phyloP scores from a whole-genome alignment of 2,329 filamentous ascomycete genomes.

The Colletotrichum incanum region DNA sequence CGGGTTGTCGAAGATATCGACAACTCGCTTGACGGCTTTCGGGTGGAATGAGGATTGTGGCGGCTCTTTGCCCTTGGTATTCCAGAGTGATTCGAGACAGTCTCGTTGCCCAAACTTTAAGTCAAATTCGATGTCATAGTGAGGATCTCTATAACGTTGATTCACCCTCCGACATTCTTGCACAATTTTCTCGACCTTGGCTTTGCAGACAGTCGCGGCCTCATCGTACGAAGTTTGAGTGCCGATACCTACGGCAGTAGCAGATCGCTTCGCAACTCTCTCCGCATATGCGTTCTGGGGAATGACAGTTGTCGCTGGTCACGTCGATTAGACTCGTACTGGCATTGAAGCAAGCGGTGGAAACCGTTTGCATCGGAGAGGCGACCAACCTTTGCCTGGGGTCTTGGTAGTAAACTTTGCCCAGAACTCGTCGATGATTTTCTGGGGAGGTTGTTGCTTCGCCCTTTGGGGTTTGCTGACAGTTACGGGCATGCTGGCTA shows the following conservation, averaged over 20 bases:
- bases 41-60: constrained; percentile 55
- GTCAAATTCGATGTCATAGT: constrained; percentile 88
- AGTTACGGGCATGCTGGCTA: constrained; percentile 36
- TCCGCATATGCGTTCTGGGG: constrained; percentile 78
- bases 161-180: constrained; percentile 82
- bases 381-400: constrained; percentile 74
- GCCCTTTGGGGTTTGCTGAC: constrained; percentile 33
- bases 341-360: not conserved
- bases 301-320: constrained; percentile 75
- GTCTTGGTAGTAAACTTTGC: constrained; percentile 78
- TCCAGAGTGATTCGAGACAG: constrained; percentile 63
- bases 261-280: constrained; percentile 70
- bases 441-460: constrained; percentile 75
- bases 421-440: constrained; percentile 82
- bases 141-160: constrained; percentile 88
- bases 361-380: not conserved
- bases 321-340: constrained; percentile 28
- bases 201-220: constrained; percentile 77
- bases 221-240: constrained; percentile 80
- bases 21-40: constrained; percentile 77
- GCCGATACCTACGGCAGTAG: constrained; percentile 58
- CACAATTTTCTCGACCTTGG: constrained; percentile 74
- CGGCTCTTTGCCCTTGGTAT: constrained; percentile 47
- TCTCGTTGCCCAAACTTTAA: constrained; percentile 72
- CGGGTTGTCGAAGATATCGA: constrained; percentile 83